Evolutionary conservation across 805 yeast species (phyloP).

Genomic region (Myxozyma sirexii): DNA sequence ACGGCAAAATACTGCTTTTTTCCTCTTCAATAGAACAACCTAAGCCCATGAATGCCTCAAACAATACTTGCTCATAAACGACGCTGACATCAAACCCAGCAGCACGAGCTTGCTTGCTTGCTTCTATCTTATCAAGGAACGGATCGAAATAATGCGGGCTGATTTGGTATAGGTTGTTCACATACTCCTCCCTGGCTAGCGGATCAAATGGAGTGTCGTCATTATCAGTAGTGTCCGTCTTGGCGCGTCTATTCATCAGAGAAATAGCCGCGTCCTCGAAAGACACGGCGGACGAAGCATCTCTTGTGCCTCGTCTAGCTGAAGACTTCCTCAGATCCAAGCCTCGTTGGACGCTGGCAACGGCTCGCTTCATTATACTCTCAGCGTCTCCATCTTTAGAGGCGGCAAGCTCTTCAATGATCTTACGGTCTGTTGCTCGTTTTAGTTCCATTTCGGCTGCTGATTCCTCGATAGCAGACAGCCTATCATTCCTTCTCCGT

Average conservation of each 20-base stretch:
- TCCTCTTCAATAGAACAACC: slow-evolving; percentile 69
- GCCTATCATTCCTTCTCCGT: slow-evolving; percentile 46
- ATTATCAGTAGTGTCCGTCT: slow-evolving; percentile 25
- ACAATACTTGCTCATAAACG: slow-evolving; percentile 74
- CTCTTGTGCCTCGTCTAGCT: slow-evolving; percentile 54
- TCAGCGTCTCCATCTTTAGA: slow-evolving; percentile 37
- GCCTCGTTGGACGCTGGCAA: slow-evolving; percentile 41
- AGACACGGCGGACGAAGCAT: slow-evolving; percentile 39
- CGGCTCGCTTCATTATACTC: slow-evolving; percentile 15
- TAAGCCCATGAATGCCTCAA: slow-evolving; percentile 87
- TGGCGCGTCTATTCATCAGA: slow-evolving; percentile 9
- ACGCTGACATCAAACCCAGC: slow-evolving; percentile 77
- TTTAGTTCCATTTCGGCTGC: slow-evolving; percentile 31
- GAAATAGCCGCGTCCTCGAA: slow-evolving; percentile 32
- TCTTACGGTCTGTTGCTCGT: slow-evolving; percentile 26
- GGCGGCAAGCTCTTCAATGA: slow-evolving; percentile 43
- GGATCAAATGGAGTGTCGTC: slow-evolving; percentile 81
- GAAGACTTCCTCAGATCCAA: slow-evolving; percentile 64
- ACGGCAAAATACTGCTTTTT: slow-evolving; percentile 1
- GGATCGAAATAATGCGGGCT: slow-evolving; percentile 63
- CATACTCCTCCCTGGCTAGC: slow-evolving; percentile 83
- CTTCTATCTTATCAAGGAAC: slow-evolving; percentile 51
- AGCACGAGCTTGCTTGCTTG: slow-evolving; percentile 71
- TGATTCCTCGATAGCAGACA: slow-evolving; percentile 23
- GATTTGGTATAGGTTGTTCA: slow-evolving; percentile 54